Evolutionary conservation across 139 green algal genomes (phyloP), one percentile per base, ranked within the genome.

Genomic region (Mesotaenium endlicherianum): DNA sequence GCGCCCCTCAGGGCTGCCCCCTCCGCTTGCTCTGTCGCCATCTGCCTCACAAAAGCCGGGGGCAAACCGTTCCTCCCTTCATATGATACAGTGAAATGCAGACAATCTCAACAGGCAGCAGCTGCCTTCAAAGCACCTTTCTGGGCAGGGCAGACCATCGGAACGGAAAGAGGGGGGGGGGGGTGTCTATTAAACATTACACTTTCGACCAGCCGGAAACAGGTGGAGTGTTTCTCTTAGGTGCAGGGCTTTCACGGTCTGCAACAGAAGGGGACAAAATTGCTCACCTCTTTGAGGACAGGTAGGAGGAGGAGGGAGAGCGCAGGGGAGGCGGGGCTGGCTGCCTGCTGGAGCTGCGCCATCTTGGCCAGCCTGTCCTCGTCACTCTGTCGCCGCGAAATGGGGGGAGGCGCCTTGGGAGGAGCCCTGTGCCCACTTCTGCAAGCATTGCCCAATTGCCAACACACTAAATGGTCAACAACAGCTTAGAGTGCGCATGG

Each of bases 261-360:
- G 55, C 55, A n/a, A 67, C 55, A 57, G 8, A 14, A 57, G 47
- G 47, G 34, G 34, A 2, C 55, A 67, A 67, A 2, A 38, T 26
- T 2, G 26, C 71, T 31, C 71, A 83, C 59, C 76, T 83, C 76
- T 59, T 81, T 83, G 43, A 83, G 30, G 60, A 50, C 76, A 11
- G 76, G 76, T 20, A 83, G n/a, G 36, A 83, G 76, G 31, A 83
- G 30, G 0, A 78, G 64, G 30, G 59, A 82, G 30, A 83, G 76
- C 36, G 47, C 30, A 83, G 39, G 38, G 34, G 39, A 70, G 49
- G 76, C 70, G 0, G 76, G 39, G 30, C 31, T 83, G 16, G 58
- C 43, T 34, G 76, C 59, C 60, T 20, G 17, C 53, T 8, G 14
- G 0, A 5, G 30, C 36, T 41, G n/a, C 67, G 71, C 60, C 60